Evolutionary conservation across 2,329 filamentous ascomycete species (phyloP).

Genomic region (Ophiosphaerella korrae): DNA sequence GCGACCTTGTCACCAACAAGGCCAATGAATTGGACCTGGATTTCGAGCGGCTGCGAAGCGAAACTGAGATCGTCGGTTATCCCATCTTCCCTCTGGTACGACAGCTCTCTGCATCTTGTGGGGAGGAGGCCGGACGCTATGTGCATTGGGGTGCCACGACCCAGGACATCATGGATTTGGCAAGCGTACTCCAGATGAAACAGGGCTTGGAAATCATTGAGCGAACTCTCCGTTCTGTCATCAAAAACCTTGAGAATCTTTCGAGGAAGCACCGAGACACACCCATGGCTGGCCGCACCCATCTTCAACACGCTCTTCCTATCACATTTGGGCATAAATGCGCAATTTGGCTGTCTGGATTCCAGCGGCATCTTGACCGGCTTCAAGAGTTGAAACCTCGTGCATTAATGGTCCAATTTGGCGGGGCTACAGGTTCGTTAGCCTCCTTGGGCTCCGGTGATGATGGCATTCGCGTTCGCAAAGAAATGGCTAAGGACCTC

Average conservation of each 20-base stretch:
- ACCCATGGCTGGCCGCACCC: slow-evolving; percentile 63
- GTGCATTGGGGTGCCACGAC: slow-evolving; percentile 66
- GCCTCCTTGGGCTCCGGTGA: slow-evolving; percentile 58
- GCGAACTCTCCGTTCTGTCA: slow-evolving; percentile 51
- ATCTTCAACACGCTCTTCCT: slow-evolving; percentile 63
- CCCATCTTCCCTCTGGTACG: slow-evolving; percentile 59
- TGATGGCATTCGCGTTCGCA: slow-evolving; percentile 56
- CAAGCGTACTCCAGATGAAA: slow-evolving; percentile 60
- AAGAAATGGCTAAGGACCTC: slow-evolving; percentile 56
- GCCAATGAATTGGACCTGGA: slow-evolving; percentile 46
- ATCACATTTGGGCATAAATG: slow-evolving; percentile 65
- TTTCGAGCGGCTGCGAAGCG: slow-evolving; percentile 49
- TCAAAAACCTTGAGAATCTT: slow-evolving; percentile 50
- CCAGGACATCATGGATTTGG: slow-evolving; percentile 64
- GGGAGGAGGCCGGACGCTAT: slow-evolving; percentile 50
- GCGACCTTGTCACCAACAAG: slow-evolving; percentile 38
- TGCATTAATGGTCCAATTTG: slow-evolving; percentile 60
- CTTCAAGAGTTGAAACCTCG: slow-evolving; percentile 54
- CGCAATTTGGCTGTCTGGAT: slow-evolving; percentile 59
- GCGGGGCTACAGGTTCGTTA: slow-evolving; percentile 61
- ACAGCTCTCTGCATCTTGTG: slow-evolving; percentile 51
- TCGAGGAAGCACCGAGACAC: slow-evolving; percentile 56
- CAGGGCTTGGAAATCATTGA: slow-evolving; percentile 57
- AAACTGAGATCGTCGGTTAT: slow-evolving; percentile 61
- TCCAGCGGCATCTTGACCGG: slow-evolving; percentile 56